Percentiles rank a stretch among this genome's conserved stretches.
These are phyloP conservation scores for Lactarius sp. DNA, from an alignment of 768 basidiomycete species.

Conservation along the genomic window DNA sequence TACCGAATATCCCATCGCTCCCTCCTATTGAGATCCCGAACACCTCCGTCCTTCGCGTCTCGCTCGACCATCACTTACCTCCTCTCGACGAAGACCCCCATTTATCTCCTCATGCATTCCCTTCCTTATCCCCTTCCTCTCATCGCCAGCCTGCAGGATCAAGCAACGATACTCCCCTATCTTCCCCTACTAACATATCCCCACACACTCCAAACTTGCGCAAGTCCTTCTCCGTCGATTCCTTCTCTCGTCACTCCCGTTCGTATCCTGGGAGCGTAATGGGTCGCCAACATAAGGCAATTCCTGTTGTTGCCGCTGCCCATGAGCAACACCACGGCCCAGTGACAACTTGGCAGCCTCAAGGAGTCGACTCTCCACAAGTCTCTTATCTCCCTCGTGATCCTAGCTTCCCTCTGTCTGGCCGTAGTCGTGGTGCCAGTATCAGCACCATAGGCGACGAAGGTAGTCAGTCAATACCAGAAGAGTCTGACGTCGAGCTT, in stretches of 20 bases:
- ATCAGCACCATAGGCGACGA: constrained; percentile 45
- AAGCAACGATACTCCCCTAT: constrained; percentile 28
- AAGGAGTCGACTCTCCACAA: constrained; percentile 28
- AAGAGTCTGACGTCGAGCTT: constrained; percentile 52
- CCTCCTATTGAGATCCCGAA: constrained; percentile 43
- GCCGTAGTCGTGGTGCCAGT: constrained; percentile 53
- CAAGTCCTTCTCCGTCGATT: constrained; percentile 76
- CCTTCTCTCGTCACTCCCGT: constrained; percentile 45
- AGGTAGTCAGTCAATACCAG: constrained; percentile 35
- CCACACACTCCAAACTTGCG: constrained; percentile 44
- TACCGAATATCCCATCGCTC: constrained; percentile 39
- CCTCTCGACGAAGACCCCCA: constrained; percentile 38
- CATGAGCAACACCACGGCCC: constrained; percentile 14
- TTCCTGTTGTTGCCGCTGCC: background rate
- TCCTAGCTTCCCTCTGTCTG: constrained; percentile 33
- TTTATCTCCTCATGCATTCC: constrained; percentile 30
- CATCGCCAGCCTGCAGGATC: constrained; percentile 26
- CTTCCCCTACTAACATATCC: constrained; percentile 27
- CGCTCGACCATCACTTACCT: constrained; percentile 31
- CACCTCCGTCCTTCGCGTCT: constrained; percentile 29
- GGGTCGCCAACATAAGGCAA: constrained; percentile 12
- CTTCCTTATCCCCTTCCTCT: constrained; percentile 29
- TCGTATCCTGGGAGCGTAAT: constrained; percentile 34
- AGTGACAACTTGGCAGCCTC: constrained; percentile 17
- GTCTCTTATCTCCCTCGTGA: constrained; percentile 37